Evolutionary conservation across 768 basidiomycete species (phyloP).

Genomic region (Pleurotus citrinopileatus): DNA sequence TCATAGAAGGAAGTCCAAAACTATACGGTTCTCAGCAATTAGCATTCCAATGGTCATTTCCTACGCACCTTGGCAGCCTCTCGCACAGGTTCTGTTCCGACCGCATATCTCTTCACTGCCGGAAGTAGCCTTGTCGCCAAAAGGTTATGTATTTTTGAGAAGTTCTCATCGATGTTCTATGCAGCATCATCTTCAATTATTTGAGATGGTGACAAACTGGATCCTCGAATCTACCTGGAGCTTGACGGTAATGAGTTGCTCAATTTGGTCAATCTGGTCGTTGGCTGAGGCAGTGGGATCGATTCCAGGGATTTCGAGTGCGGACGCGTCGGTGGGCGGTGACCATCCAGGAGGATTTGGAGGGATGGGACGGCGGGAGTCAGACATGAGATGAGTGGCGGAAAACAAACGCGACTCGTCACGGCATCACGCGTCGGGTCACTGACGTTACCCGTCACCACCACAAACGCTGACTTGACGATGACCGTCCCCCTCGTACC

Average conservation of each 20-base stretch:
- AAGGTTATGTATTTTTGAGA: conserved; percentile 84
- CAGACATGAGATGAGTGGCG: not conserved
- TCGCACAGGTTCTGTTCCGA: conserved; percentile 81
- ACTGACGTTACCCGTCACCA: not conserved
- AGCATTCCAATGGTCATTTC: not conserved
- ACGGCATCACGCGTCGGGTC: conserved; percentile 2
- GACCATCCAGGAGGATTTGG: conserved; percentile 69
- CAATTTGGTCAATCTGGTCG: conserved; percentile 92
- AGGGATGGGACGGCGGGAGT: conserved; percentile 31
- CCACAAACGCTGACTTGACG: too few relatives aligned
- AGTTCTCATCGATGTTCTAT: conserved; percentile 91
- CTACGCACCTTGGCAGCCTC: conserved; percentile 82
- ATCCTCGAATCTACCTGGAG: conserved; percentile 58
- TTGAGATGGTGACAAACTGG: not conserved
- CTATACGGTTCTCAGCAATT: conserved; percentile 33
- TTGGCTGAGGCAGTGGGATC: conserved; percentile 64
- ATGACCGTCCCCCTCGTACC: too few relatives aligned
- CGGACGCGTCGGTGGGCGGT: conserved; percentile 58
- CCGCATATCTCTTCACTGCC: conserved; percentile 85
- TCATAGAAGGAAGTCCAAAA: conserved; percentile 99
- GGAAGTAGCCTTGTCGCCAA: conserved; percentile 81
- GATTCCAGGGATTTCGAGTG: conserved; percentile 69
- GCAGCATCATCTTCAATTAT: conserved; percentile 11
- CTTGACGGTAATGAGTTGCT: conserved; percentile 91
- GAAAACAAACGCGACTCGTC: conserved; percentile 1